Evolutionary conservation across 1,284 basidiomycete genomes (phyloP).

Genomic region (Mycosarcoma maydis): DNA sequence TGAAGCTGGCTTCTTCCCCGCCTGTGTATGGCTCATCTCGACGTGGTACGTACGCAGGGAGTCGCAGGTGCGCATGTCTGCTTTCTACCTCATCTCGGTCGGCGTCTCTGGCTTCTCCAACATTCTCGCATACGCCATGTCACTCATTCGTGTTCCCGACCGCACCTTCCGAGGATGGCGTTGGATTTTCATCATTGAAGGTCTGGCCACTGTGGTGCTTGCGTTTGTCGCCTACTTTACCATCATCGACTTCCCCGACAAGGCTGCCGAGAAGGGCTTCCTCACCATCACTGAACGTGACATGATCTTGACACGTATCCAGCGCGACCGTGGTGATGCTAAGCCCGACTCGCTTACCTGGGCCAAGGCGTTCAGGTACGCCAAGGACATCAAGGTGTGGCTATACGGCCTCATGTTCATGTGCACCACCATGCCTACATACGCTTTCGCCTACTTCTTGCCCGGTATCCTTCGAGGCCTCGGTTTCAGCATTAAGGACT

Average conservation of each 20-base stretch:
- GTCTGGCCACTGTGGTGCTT: conserved; percentile 43
- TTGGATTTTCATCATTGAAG: conserved; percentile 57
- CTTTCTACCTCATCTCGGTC: conserved; percentile 68
- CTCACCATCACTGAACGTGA: conserved; percentile 67
- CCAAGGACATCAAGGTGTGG: conserved; percentile 69
- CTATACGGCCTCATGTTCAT: conserved; percentile 68
- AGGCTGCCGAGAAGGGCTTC: conserved; percentile 67
- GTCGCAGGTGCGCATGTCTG: conserved; percentile 67
- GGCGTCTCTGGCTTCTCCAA: conserved; percentile 68
- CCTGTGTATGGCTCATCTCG: conserved; percentile 68
- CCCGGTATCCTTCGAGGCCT: conserved; percentile 68
- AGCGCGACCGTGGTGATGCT: conserved; percentile 69
- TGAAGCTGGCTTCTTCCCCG: conserved; percentile 62
- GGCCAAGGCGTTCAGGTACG: conserved; percentile 65
- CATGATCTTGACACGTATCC: conserved; percentile 68
- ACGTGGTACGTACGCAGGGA: conserved; percentile 70
- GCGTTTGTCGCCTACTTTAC: conserved; percentile 47
- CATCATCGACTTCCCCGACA: conserved; percentile 69
- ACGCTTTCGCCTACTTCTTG: conserved; percentile 66
- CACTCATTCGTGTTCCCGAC: conserved; percentile 28
- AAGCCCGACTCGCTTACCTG: conserved; percentile 67
- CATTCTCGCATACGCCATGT: conserved; percentile 67
- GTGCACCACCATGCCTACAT: conserved; percentile 51
- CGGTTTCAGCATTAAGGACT: conserved; percentile 62
- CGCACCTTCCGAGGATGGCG: conserved; percentile 61